phyloP scores from a whole-genome alignment of 2,329 filamentous ascomycete species.

The Scedosporium dehoogii region DNA sequence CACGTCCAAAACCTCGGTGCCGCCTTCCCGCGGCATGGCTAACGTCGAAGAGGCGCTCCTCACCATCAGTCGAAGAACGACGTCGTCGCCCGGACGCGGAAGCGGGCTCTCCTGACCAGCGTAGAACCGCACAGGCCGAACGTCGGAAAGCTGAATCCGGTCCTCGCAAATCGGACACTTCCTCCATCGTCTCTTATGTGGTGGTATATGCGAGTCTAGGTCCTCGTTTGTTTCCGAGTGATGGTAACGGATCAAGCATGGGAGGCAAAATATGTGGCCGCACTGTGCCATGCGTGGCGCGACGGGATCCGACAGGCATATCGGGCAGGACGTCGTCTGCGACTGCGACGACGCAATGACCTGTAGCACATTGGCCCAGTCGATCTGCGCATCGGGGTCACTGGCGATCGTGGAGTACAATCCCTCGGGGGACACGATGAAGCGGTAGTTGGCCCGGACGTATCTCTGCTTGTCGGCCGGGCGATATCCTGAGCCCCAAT shows the following conservation, averaged over 20 bases:
- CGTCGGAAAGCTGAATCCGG: conserved; percentile 82
- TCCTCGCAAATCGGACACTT: conserved; percentile 97
- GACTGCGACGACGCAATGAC: conserved; percentile 85
- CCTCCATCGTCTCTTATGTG: conserved; percentile 73
- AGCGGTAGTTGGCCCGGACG: conserved; percentile 93
- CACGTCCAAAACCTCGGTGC: conserved; percentile 55
- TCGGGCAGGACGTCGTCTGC: conserved; percentile 82
- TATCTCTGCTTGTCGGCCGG: conserved; percentile 82
- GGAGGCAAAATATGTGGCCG: conserved; percentile 92
- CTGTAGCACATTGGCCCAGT: conserved; percentile 86
- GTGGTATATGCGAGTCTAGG: conserved; percentile 37
- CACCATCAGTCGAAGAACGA: conserved; percentile 79
- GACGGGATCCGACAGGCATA: conserved; percentile 85
- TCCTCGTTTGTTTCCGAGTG: conserved; percentile 66
- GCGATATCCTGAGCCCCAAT: conserved; percentile 87
- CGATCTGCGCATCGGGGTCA: conserved; percentile 80
- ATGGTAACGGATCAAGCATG: conserved; percentile 93
- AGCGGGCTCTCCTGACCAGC: conserved; percentile 74
- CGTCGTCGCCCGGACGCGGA: conserved; percentile 76
- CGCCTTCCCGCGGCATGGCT: conserved; percentile 74
- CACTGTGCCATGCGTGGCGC: conserved; percentile 95
- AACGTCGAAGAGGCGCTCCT: conserved; percentile 72
- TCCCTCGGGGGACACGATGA: conserved; percentile 77
- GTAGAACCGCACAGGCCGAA: conserved; percentile 83
- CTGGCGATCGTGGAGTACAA: conserved; percentile 71